Percentiles rank a stretch among this genome's conserved stretches.
These are phyloP conservation scores for Diphasiastrum complanatum DNA, from an alignment of 83 land plant genomes.

Conservation along the genomic window DNA sequence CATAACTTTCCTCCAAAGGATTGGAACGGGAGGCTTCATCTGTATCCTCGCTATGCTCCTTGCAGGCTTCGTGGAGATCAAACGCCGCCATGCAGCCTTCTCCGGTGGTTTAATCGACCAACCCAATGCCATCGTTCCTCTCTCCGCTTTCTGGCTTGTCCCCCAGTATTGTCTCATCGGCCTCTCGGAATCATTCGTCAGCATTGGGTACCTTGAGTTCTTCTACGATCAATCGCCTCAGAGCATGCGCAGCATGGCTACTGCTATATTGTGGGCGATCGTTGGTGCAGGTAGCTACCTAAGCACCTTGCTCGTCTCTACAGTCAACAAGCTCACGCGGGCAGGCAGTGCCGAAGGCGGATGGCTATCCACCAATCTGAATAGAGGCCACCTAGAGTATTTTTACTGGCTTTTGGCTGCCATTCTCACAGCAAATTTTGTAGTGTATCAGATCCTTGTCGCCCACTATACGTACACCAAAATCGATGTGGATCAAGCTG, in stretches of 20 bases:
- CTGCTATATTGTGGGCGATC: slow-evolving; percentile 34
- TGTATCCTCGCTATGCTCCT: slow-evolving; percentile 43
- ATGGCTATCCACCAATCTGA: slow-evolving; percentile 47
- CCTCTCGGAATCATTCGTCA: slow-evolving; percentile 40
- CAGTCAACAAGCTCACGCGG: slow-evolving; percentile 28
- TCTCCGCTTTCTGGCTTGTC: slow-evolving; percentile 46
- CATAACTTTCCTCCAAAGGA: slow-evolving; percentile 50
- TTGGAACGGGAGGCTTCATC: slow-evolving; percentile 51
- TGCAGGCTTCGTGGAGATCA: slow-evolving; percentile 46
- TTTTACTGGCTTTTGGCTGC: slow-evolving; percentile 50
- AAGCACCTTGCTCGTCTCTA: slow-evolving; percentile 28
- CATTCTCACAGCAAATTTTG: slow-evolving; percentile 33
- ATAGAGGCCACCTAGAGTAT: slow-evolving; percentile 39
- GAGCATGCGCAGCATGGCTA: slow-evolving; percentile 48
- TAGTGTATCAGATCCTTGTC: slow-evolving; percentile 33
- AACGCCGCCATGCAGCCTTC: slow-evolving; percentile 30
- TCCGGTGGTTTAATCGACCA: slow-evolving; percentile 15
- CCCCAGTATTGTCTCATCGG: slow-evolving; percentile 50
- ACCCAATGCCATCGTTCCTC: slow-evolving; percentile 9
- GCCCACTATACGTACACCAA: slow-evolving; percentile 36
- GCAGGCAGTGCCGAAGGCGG: slow-evolving; percentile 17
- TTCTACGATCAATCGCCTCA: slow-evolving; percentile 59
- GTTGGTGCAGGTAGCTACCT: slow-evolving; percentile 40
- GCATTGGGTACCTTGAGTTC: slow-evolving; percentile 45
- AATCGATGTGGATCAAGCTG: too few species aligned